phyloP scores from a whole-genome alignment of 2,329 filamentous ascomycete genomes.

The Paecilomyces dactylethromorphus region DNA sequence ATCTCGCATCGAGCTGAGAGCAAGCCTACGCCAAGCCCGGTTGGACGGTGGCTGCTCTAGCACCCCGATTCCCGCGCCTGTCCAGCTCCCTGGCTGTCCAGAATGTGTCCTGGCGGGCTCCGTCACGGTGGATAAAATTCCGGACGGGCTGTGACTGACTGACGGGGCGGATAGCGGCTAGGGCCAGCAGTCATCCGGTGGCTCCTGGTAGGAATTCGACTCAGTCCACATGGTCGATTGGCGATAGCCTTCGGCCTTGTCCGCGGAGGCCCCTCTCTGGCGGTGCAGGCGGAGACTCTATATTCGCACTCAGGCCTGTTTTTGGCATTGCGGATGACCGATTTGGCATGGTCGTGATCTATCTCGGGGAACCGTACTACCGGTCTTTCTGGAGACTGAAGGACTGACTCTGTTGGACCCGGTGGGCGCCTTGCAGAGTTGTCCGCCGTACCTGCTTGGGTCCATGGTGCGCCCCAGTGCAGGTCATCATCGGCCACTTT shows the following conservation, averaged over 20 bases:
- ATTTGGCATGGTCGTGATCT: conserved; percentile 6
- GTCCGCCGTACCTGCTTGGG: conserved; percentile 1
- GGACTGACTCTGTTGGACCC: not conserved
- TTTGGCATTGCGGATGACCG: not conserved
- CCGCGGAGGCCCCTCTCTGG: conserved; percentile 5
- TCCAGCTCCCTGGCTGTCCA: not conserved
- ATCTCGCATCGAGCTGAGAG: conserved; percentile 6
- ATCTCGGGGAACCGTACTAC: not conserved
- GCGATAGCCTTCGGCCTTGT: conserved; percentile 10
- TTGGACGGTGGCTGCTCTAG: not conserved
- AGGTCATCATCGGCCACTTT: not conserved
- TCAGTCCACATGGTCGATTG: conserved; percentile 2
- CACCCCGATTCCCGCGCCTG: not conserved
- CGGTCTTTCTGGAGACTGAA: not conserved
- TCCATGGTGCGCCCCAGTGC: not conserved
- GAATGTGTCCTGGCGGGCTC: not conserved
- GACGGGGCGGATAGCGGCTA: not conserved
- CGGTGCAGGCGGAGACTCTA: not conserved
- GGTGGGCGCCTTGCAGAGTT: conserved; percentile 5
- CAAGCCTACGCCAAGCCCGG: conserved; percentile 1
- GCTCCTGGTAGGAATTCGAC: not conserved
- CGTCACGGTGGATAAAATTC: not conserved
- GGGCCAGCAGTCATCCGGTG: not conserved
- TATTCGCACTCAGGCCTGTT: not conserved
- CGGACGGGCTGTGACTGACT: not conserved